Evolutionary conservation across 768 basidiomycete genomes (phyloP).

Genomic region (Suillus variegatus): DNA sequence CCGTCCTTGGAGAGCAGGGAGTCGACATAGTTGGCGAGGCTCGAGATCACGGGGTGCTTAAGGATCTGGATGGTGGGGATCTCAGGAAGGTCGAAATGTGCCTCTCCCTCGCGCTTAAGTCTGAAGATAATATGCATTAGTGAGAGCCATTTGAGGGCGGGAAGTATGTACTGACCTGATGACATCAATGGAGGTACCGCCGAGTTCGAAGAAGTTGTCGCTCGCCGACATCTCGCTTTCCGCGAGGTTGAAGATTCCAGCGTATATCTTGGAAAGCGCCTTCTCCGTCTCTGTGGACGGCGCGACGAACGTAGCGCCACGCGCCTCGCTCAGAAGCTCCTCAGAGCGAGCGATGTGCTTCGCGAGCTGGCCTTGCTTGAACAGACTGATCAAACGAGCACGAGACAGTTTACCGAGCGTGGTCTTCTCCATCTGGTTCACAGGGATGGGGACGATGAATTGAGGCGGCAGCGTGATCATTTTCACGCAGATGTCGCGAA

Average conservation of each 20-base stretch:
- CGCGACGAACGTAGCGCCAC: conserved; percentile 22
- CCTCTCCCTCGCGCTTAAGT: conserved; percentile 30
- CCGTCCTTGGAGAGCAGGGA: conserved; percentile 25
- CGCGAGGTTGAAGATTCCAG: conserved; percentile 32
- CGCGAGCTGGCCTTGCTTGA: conserved; percentile 36
- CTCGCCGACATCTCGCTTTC: conserved; percentile 25
- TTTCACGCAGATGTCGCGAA: conserved; percentile 31
- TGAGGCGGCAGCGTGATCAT: conserved; percentile 38
- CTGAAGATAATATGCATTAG: background rate
- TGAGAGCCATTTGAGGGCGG: background rate
- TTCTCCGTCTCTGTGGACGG: conserved; percentile 29
- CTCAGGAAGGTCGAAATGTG: conserved; percentile 29
- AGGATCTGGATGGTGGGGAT: conserved; percentile 42
- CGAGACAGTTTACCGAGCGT: conserved; percentile 47
- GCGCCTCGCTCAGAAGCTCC: conserved; percentile 23
- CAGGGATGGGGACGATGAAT: conserved; percentile 39
- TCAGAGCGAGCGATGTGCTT: conserved; percentile 31
- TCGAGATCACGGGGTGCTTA: conserved; percentile 33
- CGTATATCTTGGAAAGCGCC: conserved; percentile 30
- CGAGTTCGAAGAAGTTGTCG: conserved; percentile 44
- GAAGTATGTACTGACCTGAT: conserved; percentile 16
- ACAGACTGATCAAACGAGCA: conserved; percentile 36
- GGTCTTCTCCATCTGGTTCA: conserved; percentile 40
- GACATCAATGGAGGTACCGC: conserved; percentile 43
- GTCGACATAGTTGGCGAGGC: conserved; percentile 32